Evolutionary conservation across 768 basidiomycete species (phyloP), one percentile per base, ranked within the genome.

Genomic region (Daedaleopsis nitida): DNA sequence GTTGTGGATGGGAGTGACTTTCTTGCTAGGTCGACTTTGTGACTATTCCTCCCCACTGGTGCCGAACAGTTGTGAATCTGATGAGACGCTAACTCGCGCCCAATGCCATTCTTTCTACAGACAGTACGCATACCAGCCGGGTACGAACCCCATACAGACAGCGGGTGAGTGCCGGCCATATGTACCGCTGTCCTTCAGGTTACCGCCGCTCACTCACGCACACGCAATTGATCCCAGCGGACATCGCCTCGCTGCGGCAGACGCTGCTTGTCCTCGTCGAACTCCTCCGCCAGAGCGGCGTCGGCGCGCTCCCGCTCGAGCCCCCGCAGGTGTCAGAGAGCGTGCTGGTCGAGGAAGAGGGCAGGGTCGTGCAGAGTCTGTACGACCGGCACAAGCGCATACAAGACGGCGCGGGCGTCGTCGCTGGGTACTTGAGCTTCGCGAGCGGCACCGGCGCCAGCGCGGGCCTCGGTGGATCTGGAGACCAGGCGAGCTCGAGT

Each of bases 121-220:
- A 59, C 83, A 87, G 71, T 80, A 83, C 42, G 86, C 87, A 23
- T 89, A 88, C 70, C 83, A 83, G 58, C 67, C 78, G 0, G 83
- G 82, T 27, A 81, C 75, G 52, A 83, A 75, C 55, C 83, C 86
- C 3, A 73, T 77, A 7, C 82, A 85, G 54, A 85, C 85, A 1
- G 76, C 83, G 73, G 81, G 87, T 86, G 60, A 49, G 74, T 52
- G 23, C 35, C 27, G 27, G 13, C 3, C n/a, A 3, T 27, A 53
- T 16, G 56, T n/a, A 13, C 27, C 16, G 7, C 11, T n/a, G 32
- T 43, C 21, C 16, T 27, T 17, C 11, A 37, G 27, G 27, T 32
- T n/a, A n/a, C 14, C 27, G 51, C 59, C 48, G 56, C 49, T 21
- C 48, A 16, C 27, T 32, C 27, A 32, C 27, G 27, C 27, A 32